Percentiles rank a stretch among this genome's conserved stretches.
phyloP scores from a whole-genome alignment of 2,329 filamentous ascomycete genomes.

The Penicillium sp. region DNA sequence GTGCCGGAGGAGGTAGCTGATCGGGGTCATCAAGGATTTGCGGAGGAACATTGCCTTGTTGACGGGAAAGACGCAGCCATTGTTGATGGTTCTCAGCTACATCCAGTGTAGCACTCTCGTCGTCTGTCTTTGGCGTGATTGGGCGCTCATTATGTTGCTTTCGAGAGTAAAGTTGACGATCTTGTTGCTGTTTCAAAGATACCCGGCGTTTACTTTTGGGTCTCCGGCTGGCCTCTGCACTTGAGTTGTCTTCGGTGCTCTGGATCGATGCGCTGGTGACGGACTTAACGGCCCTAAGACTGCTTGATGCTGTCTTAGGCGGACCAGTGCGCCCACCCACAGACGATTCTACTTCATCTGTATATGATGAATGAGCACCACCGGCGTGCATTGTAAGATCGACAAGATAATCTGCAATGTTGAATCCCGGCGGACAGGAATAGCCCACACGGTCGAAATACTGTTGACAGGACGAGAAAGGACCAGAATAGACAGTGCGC shows the following conservation, averaged over 20 bases:
- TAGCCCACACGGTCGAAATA: slow-evolving; percentile 93
- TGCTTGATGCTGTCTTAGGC: slow-evolving; percentile 68
- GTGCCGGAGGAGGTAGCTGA: slow-evolving; percentile 51
- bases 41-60: slow-evolving; percentile 46
- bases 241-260: slow-evolving; percentile 61
- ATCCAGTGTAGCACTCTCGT: slow-evolving; percentile 49
- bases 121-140: slow-evolving; percentile 55
- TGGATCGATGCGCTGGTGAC: slow-evolving; percentile 72
- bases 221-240: slow-evolving; percentile 53
- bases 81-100: slow-evolving; percentile 47
- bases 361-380: slow-evolving; percentile 45
- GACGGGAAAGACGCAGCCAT: slow-evolving; percentile 53
- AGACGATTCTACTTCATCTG: slow-evolving; percentile 45
- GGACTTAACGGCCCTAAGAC: slow-evolving; percentile 79
- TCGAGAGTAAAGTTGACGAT: slow-evolving; percentile 79
- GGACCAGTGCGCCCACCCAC: slow-evolving; percentile 53
- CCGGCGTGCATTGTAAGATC: slow-evolving; percentile 96
- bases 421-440: slow-evolving; percentile 88
- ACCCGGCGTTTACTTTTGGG: slow-evolving; percentile 64
- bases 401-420: slow-evolving; percentile 95
- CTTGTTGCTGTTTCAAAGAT: slow-evolving; percentile 77
- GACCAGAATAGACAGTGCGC: slow-evolving; percentile 84
- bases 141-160: slow-evolving; percentile 48
- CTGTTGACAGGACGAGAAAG: slow-evolving; percentile 74
- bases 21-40: slow-evolving; percentile 62